These are phyloP conservation scores for Aureobasidium uvarum DNA, from an alignment of 2,329 filamentous ascomycete genomes.

Conservation along the genomic window DNA sequence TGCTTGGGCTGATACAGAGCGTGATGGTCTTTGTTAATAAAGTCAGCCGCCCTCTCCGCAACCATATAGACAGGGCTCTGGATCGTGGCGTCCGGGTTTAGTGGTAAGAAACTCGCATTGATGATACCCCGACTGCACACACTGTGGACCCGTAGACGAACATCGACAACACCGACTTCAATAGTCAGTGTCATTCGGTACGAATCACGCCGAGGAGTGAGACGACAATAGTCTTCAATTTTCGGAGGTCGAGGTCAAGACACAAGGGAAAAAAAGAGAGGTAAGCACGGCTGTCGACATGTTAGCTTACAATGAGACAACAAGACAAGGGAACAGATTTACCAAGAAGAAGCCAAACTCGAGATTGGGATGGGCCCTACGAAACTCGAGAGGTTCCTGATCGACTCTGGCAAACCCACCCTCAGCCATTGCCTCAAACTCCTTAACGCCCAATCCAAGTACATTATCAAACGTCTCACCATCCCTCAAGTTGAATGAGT, in stretches of 20 bases:
- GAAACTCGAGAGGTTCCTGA: no score
- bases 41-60: slow-evolving; percentile 55
- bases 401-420: slow-evolving; percentile 59
- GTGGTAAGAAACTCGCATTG: slow-evolving; percentile 35
- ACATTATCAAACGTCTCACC: slow-evolving; percentile 43
- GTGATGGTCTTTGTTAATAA: slow-evolving; percentile 46
- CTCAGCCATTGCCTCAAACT: slow-evolving; percentile 30
- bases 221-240: slow-evolving; percentile 56
- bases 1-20: slow-evolving; percentile 31
- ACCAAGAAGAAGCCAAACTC: slow-evolving; percentile 58
- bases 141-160: slow-evolving; percentile 33
- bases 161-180: slow-evolving; percentile 34
- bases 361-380: no score
- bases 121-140: slow-evolving; percentile 33
- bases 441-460: slow-evolving; percentile 40
- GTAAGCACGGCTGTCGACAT: slow-evolving; percentile 5
- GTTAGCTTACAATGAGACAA: neutral
- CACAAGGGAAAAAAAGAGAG: slow-evolving; percentile 28
- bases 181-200: slow-evolving; percentile 40
- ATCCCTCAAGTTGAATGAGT: slow-evolving; percentile 41
- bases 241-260: no score
- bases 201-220: slow-evolving; percentile 48
- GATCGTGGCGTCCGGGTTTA: slow-evolving; percentile 53
- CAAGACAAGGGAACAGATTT: no score
- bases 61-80: slow-evolving; percentile 62